phyloP scores from a whole-genome alignment of 106 monocot species.

The Phalaenopsis equestris region DNA sequence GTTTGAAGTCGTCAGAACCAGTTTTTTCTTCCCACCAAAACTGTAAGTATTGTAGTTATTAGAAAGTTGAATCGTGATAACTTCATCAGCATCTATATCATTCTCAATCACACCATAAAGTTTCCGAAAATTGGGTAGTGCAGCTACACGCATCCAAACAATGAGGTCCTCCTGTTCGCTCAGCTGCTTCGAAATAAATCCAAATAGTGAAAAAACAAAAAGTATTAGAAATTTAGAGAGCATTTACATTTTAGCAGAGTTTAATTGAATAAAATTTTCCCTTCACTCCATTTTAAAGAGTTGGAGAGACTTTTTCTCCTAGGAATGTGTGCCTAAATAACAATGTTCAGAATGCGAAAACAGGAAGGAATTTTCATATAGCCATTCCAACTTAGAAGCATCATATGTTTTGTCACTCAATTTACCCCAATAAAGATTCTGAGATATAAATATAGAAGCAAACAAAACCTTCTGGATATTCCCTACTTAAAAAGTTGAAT shows the following conservation, averaged over 20 bases:
- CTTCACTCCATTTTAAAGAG: not conserved
- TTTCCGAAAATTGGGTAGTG: conserved; percentile 86
- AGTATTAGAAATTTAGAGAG: conserved; percentile 11
- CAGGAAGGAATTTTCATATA: not conserved
- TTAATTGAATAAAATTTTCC: not conserved
- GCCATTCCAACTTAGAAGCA: not conserved
- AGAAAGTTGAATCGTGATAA: conserved; percentile 37
- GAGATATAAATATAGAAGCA: not conserved
- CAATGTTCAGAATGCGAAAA: not conserved
- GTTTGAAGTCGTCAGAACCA: conserved; percentile 62
- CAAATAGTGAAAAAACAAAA: conserved; percentile 14
- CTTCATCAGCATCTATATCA: conserved; percentile 45
- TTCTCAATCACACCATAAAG: conserved; percentile 81
- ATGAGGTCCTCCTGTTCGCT: conserved; percentile 91
- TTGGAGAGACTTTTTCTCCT: not conserved
- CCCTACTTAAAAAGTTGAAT: not conserved
- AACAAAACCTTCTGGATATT: not conserved
- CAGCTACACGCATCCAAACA: conserved; percentile 85
- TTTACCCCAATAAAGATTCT: not conserved
- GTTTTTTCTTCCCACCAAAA: conserved; percentile 77
- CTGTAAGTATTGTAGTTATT: conserved; percentile 92
- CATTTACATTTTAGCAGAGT: not conserved
- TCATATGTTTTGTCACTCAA: not conserved
- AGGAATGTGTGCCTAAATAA: not conserved
- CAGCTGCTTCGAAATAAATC: conserved; percentile 29